Evolutionary conservation across 352 stramenopile species (phyloP).

Genomic region (Phytophthora hybrid): DNA sequence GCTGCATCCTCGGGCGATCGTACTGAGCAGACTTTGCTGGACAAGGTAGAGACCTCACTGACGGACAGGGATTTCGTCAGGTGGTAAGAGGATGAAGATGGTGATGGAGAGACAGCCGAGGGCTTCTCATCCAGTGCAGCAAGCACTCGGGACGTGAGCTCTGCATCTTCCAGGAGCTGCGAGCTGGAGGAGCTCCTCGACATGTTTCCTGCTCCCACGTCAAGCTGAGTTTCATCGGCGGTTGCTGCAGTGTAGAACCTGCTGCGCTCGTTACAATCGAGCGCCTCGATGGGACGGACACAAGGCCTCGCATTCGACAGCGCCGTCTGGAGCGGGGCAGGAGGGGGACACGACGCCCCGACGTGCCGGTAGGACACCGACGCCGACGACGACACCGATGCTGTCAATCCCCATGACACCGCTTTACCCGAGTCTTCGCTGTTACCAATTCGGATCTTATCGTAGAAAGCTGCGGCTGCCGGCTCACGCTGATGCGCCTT

Average conservation of each 20-base stretch:
- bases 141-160: conserved; percentile 64
- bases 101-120: background rate
- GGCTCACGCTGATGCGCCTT: conserved; percentile 55
- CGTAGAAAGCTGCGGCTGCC: conserved; percentile 57
- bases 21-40: conserved; percentile 15
- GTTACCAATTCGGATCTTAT: conserved; percentile 50
- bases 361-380: conserved; percentile 10
- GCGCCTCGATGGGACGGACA: conserved; percentile 60
- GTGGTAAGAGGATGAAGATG: conserved; percentile 15
- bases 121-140: conserved; percentile 60
- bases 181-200: conserved; percentile 50
- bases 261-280: conserved; percentile 33
- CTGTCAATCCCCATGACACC: conserved; percentile 6
- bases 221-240: conserved; percentile 10
- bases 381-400: conserved; percentile 21
- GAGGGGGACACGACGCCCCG: conserved; percentile 11
- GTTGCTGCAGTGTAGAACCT: conserved; percentile 20
- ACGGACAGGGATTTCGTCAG: conserved; percentile 25
- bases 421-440: conserved; percentile 17
- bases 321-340: conserved; percentile 51
- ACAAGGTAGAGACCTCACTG: conserved; percentile 2
- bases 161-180: conserved; percentile 61
- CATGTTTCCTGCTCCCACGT: conserved; percentile 20
- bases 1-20: conserved; percentile 24
- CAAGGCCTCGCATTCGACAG: conserved; percentile 62